These are phyloP conservation scores for Exophiala dermatitidis DNA, from an alignment of 2,329 filamentous ascomycete species.

Conservation along the genomic window DNA sequence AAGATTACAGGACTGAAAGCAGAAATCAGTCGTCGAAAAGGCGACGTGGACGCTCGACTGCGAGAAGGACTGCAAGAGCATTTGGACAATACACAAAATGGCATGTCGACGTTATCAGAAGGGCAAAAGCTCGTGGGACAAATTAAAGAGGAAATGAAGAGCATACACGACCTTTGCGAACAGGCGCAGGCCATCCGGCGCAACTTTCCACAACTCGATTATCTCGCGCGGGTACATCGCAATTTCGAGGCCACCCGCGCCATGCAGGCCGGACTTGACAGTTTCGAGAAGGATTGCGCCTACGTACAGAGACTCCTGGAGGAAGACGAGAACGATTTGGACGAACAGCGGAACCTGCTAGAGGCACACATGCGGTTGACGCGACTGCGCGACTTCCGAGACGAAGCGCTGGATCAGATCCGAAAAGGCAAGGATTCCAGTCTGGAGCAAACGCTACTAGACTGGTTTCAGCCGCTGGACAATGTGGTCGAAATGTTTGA, in stretches of 20 bases:
- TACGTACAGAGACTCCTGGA: constrained; percentile 70
- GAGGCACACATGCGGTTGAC: constrained; percentile 88
- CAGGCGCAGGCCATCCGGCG: constrained; percentile 96
- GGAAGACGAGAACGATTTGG: constrained; percentile 75
- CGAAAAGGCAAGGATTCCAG: constrained; percentile 64
- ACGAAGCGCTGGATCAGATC: constrained; percentile 96
- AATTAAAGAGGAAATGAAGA: constrained; percentile 98
- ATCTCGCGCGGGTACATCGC: constrained; percentile 55
- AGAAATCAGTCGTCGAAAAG: constrained; percentile 92
- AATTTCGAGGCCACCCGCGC: constrained; percentile 92
- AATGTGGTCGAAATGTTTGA: constrained; percentile 91
- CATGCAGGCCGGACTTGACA: constrained; percentile 86
- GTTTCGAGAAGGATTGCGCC: constrained; percentile 69
- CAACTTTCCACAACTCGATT: constrained; percentile 83
- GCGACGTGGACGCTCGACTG: constrained; percentile 81
- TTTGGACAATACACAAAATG: constrained; percentile 86
- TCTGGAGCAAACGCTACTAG: constrained; percentile 73
- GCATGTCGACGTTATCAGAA: constrained; percentile 81
- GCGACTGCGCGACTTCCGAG: constrained; percentile 82
- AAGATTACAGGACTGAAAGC: constrained; percentile 84
- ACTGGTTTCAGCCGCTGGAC: constrained; percentile 83
- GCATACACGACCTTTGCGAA: constrained; percentile 93
- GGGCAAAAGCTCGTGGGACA: constrained; percentile 85
- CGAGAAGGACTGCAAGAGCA: constrained; percentile 83
- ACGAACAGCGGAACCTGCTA: constrained; percentile 87